Evolutionary conservation across 2,329 filamentous ascomycete species (phyloP).

Genomic region (Cadophora luteo-olivacea): DNA sequence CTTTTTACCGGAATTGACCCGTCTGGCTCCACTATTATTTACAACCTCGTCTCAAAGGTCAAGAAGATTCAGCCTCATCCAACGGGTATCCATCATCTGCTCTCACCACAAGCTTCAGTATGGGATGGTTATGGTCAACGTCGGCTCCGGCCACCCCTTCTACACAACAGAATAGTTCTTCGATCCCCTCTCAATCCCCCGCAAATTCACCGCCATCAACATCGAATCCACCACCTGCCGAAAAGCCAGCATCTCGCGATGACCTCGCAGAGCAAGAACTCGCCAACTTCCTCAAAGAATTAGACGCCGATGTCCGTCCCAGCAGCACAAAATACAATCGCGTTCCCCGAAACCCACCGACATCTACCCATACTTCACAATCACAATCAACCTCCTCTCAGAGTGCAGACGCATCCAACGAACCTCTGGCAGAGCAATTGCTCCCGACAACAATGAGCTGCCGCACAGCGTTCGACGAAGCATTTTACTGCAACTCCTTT

Average conservation of each 20-base stretch:
- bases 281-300: conserved; percentile 45
- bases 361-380: conserved; percentile 26
- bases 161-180: conserved; percentile 33
- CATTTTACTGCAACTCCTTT: conserved; percentile 91
- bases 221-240: conserved; percentile 26
- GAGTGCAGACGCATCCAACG: conserved; percentile 23
- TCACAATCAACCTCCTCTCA: conserved; percentile 26
- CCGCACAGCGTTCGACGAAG: conserved; percentile 86
- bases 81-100: conserved; percentile 14
- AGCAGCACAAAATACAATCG: conserved; percentile 40
- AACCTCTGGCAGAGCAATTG: conserved; percentile 67
- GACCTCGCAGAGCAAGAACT: conserved; percentile 45
- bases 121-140: conserved; percentile 69
- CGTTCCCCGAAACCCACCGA: conserved; percentile 29
- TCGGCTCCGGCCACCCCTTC: conserved; percentile 42
- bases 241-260: conserved; percentile 38
- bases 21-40: conserved; percentile 1
- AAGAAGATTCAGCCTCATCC: conserved; percentile 24
- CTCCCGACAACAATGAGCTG: conserved; percentile 88
- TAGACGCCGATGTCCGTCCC: conserved; percentile 38
- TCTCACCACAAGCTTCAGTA: conserved; percentile 44
- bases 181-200: conserved; percentile 32
- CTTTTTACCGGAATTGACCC: background rate
- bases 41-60: conserved; percentile 14
- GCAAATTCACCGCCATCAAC: conserved; percentile 26